Base-by-base conservation (phyloP, 1,284 basidiomycete genomes). In the Sparassis latifolia region DNA sequence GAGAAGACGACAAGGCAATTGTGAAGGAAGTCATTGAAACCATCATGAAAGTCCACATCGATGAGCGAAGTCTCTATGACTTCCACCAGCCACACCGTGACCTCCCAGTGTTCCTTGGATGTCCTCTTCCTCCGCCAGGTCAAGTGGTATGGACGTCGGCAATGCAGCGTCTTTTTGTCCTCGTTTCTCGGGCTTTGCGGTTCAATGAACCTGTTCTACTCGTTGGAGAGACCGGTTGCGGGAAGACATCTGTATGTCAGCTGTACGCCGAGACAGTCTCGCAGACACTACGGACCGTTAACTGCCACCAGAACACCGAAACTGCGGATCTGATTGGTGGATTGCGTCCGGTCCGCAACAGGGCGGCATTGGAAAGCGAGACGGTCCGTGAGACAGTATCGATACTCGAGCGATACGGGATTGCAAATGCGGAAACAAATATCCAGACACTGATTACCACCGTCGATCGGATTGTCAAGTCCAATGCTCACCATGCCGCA, bases 281-380 rank as follows among this genome's bases (percentile, higher is more conserved):
- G 33, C 82, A 83, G 58, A 71, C 69, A 39, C 74, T 99, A 12
- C 75, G 88, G 58, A 78, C 83, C 5, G 81, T 99, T 60, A 98
- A 92, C 63, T 99, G 96, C 64, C 97, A 99, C 67, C 95, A 98
- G 67, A 99, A 98, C 65, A 99, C 96, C n/a, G 97, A 99, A 70
- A 97, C 96, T 0, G 92, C 96, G 5, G 97, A 99, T 68, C 74
- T 99, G 39, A 90, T 99, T 45, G 97, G 97, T 38, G 92, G 93
- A 33, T 82, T 98, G 61, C 81, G 97, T 37, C 97, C 97, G 2
- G 73, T 96, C n/a, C 84, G 97, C 29, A 94, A 94, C 68, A 84
- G 90, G 37, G 68, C 67, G 40, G 62, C 71, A 3, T 44, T 70
- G 10, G 77, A 80, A 56, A 70, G 72, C 3, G 76, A 80, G 44